phyloP scores from a whole-genome alignment of 129 eudicot genomes.

The Artemisia tridentata region DNA sequence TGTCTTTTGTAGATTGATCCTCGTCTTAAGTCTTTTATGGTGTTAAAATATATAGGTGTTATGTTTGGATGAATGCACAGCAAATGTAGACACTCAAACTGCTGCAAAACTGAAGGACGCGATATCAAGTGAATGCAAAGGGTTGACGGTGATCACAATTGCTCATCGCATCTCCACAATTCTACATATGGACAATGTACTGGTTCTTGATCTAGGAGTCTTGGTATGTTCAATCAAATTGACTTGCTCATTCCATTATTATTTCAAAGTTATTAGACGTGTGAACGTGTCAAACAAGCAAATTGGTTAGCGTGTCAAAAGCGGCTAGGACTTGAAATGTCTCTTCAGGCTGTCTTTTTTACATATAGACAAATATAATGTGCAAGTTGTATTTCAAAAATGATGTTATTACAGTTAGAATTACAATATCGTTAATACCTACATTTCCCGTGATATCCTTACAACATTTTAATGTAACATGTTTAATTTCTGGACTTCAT shows the following conservation, averaged over 20 bases:
- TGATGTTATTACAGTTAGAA: too few relatives aligned
- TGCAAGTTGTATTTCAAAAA: background rate
- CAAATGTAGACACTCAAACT: conserved; percentile 84
- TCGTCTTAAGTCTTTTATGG: background rate
- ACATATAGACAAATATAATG: background rate
- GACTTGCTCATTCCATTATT: background rate
- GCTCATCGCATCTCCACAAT: conserved; percentile 97
- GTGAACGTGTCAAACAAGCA: background rate
- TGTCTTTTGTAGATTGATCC: background rate
- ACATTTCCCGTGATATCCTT: too few relatives aligned
- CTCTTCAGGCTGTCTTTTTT: too few relatives aligned
- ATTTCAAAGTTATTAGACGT: background rate
- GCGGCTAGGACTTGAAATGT: too few relatives aligned
- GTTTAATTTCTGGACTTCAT: too few relatives aligned
- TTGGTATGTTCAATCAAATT: conserved; percentile 52
- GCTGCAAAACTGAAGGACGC: conserved; percentile 73
- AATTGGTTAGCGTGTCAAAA: conserved; percentile 1
- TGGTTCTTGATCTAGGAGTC: conserved; percentile 81
- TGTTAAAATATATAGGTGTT: conserved; percentile 52
- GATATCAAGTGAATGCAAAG: conserved; percentile 71
- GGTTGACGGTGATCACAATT: conserved; percentile 77
- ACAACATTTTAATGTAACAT: too few relatives aligned
- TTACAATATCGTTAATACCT: too few relatives aligned
- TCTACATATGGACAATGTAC: conserved; percentile 70
- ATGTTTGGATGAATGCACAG: conserved; percentile 97